Evolutionary conservation across 345 rosid genomes (phyloP).

Genomic region (Erodium maritimum): DNA sequence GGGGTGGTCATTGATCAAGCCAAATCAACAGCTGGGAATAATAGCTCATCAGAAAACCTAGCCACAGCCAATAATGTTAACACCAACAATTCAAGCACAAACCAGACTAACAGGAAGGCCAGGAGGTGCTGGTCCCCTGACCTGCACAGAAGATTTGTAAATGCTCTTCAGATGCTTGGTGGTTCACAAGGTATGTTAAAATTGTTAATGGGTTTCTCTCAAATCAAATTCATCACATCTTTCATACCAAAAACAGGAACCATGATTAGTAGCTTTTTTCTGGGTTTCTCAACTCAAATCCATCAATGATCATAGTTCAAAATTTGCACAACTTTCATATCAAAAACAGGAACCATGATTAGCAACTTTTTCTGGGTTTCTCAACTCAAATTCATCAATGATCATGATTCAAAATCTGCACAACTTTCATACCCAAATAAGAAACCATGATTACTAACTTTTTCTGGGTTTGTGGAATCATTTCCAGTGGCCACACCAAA

Average conservation of each 20-base stretch:
- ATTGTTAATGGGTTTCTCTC: no score
- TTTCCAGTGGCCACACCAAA: slow-evolving; percentile 87
- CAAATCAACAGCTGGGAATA: slow-evolving; percentile 17
- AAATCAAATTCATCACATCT: no score
- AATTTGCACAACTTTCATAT: no score
- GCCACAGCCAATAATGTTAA: slow-evolving; percentile 13
- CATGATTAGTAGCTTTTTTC: no score
- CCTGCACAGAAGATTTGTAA: slow-evolving; percentile 86
- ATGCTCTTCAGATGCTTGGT: slow-evolving; percentile 96
- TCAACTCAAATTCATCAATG: no score
- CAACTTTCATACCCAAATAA: not conserved
- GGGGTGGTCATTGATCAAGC: slow-evolving; percentile 20
- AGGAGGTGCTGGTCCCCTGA: slow-evolving; percentile 99
- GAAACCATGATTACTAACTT: not conserved
- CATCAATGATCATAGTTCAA: not conserved
- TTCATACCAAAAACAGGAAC: no score
- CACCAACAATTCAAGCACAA: slow-evolving; percentile 8
- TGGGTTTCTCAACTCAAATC: no score
- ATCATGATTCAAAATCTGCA: not conserved
- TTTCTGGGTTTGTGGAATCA: not conserved
- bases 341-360: no score
- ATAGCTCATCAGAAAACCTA: slow-evolving; percentile 29
- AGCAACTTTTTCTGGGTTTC: no score
- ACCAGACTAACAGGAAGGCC: slow-evolving; percentile 74
- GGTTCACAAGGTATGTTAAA: slow-evolving; percentile 99